These are phyloP conservation scores for Marsdenia floribunda DNA, from an alignment of 257 asterid species.

Conservation along the genomic window DNA sequence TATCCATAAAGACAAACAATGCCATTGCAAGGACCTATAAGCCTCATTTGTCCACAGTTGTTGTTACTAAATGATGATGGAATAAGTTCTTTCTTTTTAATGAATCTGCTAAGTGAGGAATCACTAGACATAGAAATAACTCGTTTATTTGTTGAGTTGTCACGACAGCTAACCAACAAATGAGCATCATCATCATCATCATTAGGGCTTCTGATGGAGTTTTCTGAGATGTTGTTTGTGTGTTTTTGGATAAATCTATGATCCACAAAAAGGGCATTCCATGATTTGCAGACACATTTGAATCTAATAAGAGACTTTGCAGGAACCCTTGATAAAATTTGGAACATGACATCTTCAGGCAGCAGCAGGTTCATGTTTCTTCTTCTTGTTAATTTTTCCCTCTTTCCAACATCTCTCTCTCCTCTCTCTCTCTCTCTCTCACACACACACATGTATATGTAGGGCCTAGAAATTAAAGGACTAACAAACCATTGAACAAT, in stretches of 20 bases:
- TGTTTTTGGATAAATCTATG: conserved; percentile 33
- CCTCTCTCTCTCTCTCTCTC: background rate
- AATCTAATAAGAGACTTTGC: conserved; percentile 34
- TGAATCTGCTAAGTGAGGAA: conserved; percentile 13
- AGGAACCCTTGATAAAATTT: conserved; percentile 38
- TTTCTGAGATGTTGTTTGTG: background rate
- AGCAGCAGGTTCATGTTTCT: conserved; percentile 16
- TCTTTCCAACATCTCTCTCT: too few relatives aligned
- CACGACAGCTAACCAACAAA: conserved; percentile 39
- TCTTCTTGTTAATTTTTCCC: background rate
- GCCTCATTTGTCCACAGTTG: conserved; percentile 42
- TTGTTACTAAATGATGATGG: conserved; percentile 31
- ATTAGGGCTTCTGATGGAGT: background rate
- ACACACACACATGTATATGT: too few relatives aligned
- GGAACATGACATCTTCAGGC: conserved; percentile 37
- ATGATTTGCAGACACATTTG: conserved; percentile 44
- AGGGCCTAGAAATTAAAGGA: background rate
- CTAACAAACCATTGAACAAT: background rate
- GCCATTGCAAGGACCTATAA: conserved; percentile 55
- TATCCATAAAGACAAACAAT: conserved; percentile 45
- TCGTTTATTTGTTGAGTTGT: conserved; percentile 32
- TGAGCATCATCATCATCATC: background rate
- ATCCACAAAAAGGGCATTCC: conserved; percentile 29
- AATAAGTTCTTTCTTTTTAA: conserved; percentile 24
- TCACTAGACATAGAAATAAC: conserved; percentile 32